These are phyloP conservation scores for Fremontodendron californicum DNA, from an alignment of 345 rosid species.

Conservation along the genomic window DNA sequence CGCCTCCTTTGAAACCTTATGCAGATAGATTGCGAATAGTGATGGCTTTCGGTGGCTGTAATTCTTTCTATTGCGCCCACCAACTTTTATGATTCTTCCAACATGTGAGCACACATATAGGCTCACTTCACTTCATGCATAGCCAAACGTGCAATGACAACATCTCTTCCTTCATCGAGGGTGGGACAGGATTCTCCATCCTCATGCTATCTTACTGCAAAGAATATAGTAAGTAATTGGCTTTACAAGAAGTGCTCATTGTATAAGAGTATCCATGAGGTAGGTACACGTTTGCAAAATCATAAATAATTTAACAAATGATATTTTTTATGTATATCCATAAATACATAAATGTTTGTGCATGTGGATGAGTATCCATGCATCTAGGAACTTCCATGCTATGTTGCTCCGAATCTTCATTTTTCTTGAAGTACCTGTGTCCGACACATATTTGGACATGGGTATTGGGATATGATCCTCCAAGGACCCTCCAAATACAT, in stretches of 20 bases:
- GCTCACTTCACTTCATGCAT: conserved; percentile 4
- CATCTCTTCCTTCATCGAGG: neutral
- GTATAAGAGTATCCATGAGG: neutral
- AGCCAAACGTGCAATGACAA: neutral
- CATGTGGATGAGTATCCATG: neutral
- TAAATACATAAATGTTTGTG: neutral
- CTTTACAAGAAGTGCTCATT: neutral
- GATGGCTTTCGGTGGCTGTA: conserved; percentile 49
- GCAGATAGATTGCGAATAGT: conserved; percentile 17
- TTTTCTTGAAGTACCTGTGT: no score
- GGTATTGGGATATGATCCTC: no score
- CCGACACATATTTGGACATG: no score
- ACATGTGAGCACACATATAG: conserved; percentile 10
- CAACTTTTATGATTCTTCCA: conserved; percentile 33
- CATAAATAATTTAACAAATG: neutral
- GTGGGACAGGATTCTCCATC: conserved; percentile 1
- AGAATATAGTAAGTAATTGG: neutral
- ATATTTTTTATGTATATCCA: neutral
- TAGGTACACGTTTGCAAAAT: neutral
- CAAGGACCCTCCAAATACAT: no score
- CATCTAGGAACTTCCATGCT: conserved; percentile 2
- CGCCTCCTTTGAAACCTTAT: conserved; percentile 32
- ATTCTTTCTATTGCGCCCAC: conserved; percentile 39
- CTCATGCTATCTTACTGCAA: conserved; percentile 3
- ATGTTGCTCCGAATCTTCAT: no score